A percentile compares a stretch with the other conserved stretches of the same genome.
These are phyloP conservation scores for Ceratocystis colombiana DNA, from an alignment of 2,329 filamentous ascomycete species.

Conservation along the genomic window DNA sequence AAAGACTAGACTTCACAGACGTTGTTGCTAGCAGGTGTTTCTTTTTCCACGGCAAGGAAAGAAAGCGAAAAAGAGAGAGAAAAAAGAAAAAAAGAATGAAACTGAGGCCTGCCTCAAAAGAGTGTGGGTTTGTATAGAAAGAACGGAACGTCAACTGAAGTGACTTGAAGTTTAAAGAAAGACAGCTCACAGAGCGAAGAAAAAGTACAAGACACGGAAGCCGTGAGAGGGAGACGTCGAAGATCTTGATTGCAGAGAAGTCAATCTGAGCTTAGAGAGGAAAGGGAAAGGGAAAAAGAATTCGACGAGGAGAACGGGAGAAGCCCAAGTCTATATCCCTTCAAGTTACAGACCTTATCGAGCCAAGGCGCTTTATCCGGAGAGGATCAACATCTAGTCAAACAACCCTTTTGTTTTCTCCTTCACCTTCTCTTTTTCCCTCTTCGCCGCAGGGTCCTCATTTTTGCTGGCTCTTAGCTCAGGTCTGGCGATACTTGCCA, in stretches of 20 bases:
- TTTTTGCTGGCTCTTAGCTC: neutral
- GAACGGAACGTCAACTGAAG: constrained; percentile 19
- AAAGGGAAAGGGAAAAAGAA: neutral
- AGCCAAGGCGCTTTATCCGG: neutral
- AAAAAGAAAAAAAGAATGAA: constrained; percentile 2
- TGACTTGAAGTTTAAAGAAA: constrained; percentile 12
- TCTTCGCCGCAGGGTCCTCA: neutral
- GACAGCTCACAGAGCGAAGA: constrained; percentile 19
- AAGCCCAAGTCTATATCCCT: neutral
- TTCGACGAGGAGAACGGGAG: neutral
- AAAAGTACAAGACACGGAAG: neutral
- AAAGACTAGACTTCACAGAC: neutral
- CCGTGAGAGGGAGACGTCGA: constrained; percentile 1
- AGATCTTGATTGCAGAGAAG: constrained; percentile 13
- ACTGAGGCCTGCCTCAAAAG: constrained; percentile 18
- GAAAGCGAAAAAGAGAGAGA: too few relatives aligned
- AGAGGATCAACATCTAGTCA: neutral
- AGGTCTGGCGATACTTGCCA: neutral
- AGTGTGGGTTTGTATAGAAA: constrained; percentile 10
- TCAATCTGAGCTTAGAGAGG: neutral
- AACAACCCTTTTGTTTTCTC: neutral
- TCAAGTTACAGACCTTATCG: neutral
- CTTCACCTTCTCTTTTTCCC: neutral
- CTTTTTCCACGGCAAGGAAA: too few relatives aligned
- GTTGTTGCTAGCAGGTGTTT: neutral